Percentiles rank a stretch among this genome's conserved stretches.
Conservation (phyloP, 305 asterid genomes). For the Euphrasia arctica region DNA sequence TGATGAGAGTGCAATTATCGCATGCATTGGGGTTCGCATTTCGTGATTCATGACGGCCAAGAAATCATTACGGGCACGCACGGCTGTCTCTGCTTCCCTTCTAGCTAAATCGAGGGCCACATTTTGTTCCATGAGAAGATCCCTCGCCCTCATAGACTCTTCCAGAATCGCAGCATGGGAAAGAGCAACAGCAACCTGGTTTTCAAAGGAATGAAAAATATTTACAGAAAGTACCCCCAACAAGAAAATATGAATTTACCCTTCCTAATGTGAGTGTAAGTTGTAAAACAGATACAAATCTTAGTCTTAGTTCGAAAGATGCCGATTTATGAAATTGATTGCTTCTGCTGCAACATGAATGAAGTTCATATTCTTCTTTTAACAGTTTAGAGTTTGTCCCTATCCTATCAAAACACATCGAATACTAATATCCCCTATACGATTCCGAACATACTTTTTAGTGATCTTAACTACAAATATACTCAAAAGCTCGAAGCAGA, state of each 20-base stretch:
- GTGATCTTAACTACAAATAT: too few relatives aligned
- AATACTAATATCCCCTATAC: too few relatives aligned
- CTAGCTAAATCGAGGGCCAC: conserved; percentile 89
- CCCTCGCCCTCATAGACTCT: conserved; percentile 96
- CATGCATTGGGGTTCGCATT: conserved; percentile 99
- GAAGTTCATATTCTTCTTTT: too few relatives aligned
- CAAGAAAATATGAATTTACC: neutral
- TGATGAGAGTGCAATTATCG: conserved; percentile 87
- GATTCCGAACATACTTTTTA: neutral
- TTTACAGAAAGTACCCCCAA: conserved; percentile 6
- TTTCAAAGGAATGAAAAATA: conserved; percentile 19
- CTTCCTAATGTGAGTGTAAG: neutral
- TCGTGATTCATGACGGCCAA: conserved; percentile 95
- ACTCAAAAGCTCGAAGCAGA: neutral
- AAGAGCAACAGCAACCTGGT: conserved; percentile 95
- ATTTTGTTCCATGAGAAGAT: conserved; percentile 88
- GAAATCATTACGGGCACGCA: conserved; percentile 93
- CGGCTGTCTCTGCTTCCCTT: conserved; percentile 89
- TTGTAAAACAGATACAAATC: neutral
- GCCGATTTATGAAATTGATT: neutral
- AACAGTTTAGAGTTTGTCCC: too few relatives aligned
- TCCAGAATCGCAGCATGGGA: conserved; percentile 95
- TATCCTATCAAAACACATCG: too few relatives aligned
- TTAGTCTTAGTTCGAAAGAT: neutral
- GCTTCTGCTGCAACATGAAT: too few relatives aligned